Evolutionary conservation across 805 yeast species (phyloP), one percentile per base, ranked within the genome.

Genomic region (Cyberlindnera nakhonratchasimensis): DNA sequence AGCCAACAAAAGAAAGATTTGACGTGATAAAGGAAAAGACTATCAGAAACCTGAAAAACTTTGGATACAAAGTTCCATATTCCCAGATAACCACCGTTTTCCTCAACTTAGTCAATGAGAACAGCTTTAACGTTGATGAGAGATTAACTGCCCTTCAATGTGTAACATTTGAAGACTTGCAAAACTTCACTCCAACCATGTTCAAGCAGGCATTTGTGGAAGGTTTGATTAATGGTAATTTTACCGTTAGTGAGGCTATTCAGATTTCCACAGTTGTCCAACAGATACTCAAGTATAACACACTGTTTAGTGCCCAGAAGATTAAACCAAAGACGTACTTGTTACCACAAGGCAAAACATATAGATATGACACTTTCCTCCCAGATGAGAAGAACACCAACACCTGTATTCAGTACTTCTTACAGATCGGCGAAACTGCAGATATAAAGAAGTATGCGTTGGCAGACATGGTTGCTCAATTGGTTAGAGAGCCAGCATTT

Each of bases 401-500:
- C 58, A 84, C 96, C 0, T 86, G 95, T 61, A 77, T 89, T 52
- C 95, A 86, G 52, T 79, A 86, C 54, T 79, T 77, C 47, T 67
- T 82, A 34, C 96, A 88, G 62, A 61, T 87, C 28, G 88, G 85
- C 12, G 58, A 70, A 47, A 42, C 67, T 42, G 53, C 69, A 46
- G 69, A 84, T 63, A 40, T 55, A n/a, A 64, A 61, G 34, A 34
- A n/a, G 19, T 65, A 79, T 34, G 74, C 80, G 1, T 57, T 75
- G 41, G 71, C 84, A 11, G 87, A 82, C 37, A 64, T 91, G 39
- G 63, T 87, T 35, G 76, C 84, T 0, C 91, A 86, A 47, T 74
- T 89, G 48, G 68, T 84, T 37, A 79, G 76, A 51, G 97, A 91
- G 59, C 97, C 96, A 5, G 85, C 91, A 44, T 93, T 91, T 64